Base-by-base conservation (phyloP, 73 alveolate genomes). In the Stentor roeselii region DNA sequence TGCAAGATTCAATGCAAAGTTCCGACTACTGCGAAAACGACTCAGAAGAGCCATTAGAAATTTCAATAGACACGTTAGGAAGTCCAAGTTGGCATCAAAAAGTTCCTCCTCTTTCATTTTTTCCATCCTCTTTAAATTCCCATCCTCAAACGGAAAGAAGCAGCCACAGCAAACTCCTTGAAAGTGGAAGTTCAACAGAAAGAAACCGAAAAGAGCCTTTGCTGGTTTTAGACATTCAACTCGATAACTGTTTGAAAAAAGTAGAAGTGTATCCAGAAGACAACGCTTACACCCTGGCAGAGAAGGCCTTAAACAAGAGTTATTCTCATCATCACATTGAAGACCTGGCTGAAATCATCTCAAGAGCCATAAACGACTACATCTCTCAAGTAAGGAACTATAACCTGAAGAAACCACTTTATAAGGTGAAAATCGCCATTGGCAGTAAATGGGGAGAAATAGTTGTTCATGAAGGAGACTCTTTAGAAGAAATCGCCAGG, bases 11-110 rank as follows among this genome's bases (percentile, higher is more conserved):
- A 30, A 2, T 30, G 15, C 50, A 67, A 34, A 14, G 21, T 67
- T 67, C 37, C 41, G 37, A 32, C 21, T 36, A 67, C 80, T 2
- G 50, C 34, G 37, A 21, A 67, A 67, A 32, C 0, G 80, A 67
- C 14, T 11, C 27, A 67, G 1, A 27, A 1, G 80, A 67, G 34
- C 35, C 15, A 21, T 58, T n/a, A 1, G 41, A 21, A 0, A 67
- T 67, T 11, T 14, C 21, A 27, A 67, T 67, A 27, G 80, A 67
- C 11, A 67, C 80, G 27, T 2, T 67, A 30, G 80, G 80, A 14
- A 67, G 80, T 32, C 80, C 80, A 27, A 27, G 42, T 27, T 67
- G 80, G 80, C 80, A 67, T 15, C n/a, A 67, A 67, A 67, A 67
- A 67, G 80, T 67, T n/a, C 80, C 80, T 27, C 80, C 37, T 67